Evolutionary conservation across 2,329 filamentous ascomycete species (phyloP).

Genomic region (Leptosphaerulina australis): DNA sequence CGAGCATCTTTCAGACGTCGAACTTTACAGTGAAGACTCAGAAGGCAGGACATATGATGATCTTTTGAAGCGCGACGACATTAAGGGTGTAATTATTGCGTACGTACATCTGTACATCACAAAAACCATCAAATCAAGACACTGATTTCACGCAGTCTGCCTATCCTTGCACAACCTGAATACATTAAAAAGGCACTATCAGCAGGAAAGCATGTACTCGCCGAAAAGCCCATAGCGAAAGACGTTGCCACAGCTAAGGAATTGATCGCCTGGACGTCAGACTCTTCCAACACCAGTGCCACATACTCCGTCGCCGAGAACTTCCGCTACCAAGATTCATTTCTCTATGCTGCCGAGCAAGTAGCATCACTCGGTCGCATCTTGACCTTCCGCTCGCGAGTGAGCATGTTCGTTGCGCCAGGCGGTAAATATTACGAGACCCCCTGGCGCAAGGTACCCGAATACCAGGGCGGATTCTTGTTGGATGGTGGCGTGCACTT

Average conservation of each 20-base stretch:
- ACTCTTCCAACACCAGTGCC: constrained; percentile 51
- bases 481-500: constrained; percentile 79
- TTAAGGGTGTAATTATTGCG: constrained; percentile 62
- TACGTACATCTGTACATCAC: constrained; percentile 27
- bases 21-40: constrained; percentile 65
- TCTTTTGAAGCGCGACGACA: constrained; percentile 61
- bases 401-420: constrained; percentile 53
- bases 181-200: constrained; percentile 64
- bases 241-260: constrained; percentile 59
- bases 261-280: constrained; percentile 56
- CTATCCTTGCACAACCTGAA: constrained; percentile 65
- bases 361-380: constrained; percentile 61
- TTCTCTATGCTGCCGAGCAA: constrained; percentile 58
- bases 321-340: constrained; percentile 67
- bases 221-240: constrained; percentile 71
- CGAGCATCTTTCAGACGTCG: constrained; percentile 51
- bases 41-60: constrained; percentile 57
- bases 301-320: constrained; percentile 68
- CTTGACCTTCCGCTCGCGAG: constrained; percentile 59
- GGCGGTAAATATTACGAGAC: constrained; percentile 64
- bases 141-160: constrained; percentile 54
- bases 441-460: constrained; percentile 69
- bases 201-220: constrained; percentile 73
- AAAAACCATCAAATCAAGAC: background rate
- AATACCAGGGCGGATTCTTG: constrained; percentile 76